These are phyloP conservation scores for Aspergillus proliferans DNA, from an alignment of 2,329 filamentous ascomycete genomes.

Conservation along the genomic window DNA sequence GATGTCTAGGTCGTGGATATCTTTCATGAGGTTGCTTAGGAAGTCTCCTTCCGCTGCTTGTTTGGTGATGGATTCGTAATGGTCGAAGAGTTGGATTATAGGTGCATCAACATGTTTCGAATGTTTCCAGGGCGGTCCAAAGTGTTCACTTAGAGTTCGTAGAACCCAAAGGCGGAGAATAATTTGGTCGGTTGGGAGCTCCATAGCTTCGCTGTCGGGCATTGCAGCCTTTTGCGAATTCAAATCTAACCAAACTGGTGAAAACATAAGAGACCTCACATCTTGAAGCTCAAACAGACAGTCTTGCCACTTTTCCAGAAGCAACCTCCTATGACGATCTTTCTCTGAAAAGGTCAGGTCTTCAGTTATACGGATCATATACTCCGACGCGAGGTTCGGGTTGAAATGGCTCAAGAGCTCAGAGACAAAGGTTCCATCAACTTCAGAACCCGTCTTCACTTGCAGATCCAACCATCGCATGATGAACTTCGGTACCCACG, in stretches of 20 bases:
- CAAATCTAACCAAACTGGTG: neutral
- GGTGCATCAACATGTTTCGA: constrained; percentile 15
- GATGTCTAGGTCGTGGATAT: constrained; percentile 23
- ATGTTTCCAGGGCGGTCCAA: constrained; percentile 16
- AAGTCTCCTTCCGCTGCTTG: constrained; percentile 14
- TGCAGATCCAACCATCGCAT: constrained; percentile 18
- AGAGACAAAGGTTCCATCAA: constrained; percentile 9
- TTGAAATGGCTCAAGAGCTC: constrained; percentile 18
- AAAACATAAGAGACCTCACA: constrained; percentile 1
- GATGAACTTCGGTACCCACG: constrained; percentile 24
- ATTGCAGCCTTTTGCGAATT: neutral
- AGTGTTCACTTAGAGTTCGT: constrained; percentile 18
- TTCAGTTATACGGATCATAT: constrained; percentile 30
- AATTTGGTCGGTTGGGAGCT: constrained; percentile 17
- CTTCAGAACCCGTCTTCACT: constrained; percentile 2
- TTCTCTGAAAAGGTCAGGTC: constrained; percentile 17
- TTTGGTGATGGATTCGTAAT: constrained; percentile 19
- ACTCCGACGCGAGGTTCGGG: constrained; percentile 17
- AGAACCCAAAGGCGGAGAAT: constrained; percentile 30
- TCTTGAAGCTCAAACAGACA: constrained; percentile 19
- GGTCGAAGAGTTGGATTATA: constrained; percentile 18
- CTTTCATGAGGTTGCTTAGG: constrained; percentile 21
- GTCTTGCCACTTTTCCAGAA: constrained; percentile 27
- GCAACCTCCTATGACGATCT: constrained; percentile 7
- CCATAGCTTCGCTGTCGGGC: neutral